A percentile compares a stretch with the other conserved stretches of the same genome.
Evolutionary conservation across 306 rosid species (phyloP).

Genomic region (Pyrus betulifolia): DNA sequence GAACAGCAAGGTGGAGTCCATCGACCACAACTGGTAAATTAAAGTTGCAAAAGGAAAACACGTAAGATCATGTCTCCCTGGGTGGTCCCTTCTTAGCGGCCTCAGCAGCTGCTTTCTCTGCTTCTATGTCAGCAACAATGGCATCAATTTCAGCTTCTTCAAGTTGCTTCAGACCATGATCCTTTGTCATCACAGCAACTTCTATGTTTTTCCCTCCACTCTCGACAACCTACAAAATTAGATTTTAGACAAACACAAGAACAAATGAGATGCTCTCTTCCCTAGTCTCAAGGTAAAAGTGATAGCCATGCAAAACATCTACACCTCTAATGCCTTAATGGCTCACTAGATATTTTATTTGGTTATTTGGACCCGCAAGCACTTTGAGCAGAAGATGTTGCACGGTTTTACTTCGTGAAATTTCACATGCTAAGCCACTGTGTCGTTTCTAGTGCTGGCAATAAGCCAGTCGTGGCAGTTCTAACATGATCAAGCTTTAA

Average conservation of each 20-base stretch:
- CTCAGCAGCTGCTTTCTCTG: conserved; percentile 95
- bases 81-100: conserved; percentile 94
- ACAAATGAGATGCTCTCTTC: not conserved
- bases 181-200: conserved; percentile 93
- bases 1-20: not conserved
- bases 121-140: conserved; percentile 85
- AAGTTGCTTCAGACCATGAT: conserved; percentile 71
- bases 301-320: not conserved
- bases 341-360: not conserved
- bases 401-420: not conserved
- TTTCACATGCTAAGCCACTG: not conserved
- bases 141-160: conserved; percentile 98
- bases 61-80: conserved; percentile 56
- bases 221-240: conserved; percentile 75
- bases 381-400: not conserved
- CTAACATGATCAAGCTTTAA: not conserved
- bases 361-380: not conserved
- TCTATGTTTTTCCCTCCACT: conserved; percentile 98
- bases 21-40: not conserved
- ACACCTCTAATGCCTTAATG: not conserved
- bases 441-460: not conserved
- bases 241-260: not conserved
- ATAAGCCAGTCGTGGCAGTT: not conserved
- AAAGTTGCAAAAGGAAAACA: not conserved
- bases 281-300: not conserved